phyloP scores from a whole-genome alignment of 805 yeast species.

The Naumovozyma castellii region DNA sequence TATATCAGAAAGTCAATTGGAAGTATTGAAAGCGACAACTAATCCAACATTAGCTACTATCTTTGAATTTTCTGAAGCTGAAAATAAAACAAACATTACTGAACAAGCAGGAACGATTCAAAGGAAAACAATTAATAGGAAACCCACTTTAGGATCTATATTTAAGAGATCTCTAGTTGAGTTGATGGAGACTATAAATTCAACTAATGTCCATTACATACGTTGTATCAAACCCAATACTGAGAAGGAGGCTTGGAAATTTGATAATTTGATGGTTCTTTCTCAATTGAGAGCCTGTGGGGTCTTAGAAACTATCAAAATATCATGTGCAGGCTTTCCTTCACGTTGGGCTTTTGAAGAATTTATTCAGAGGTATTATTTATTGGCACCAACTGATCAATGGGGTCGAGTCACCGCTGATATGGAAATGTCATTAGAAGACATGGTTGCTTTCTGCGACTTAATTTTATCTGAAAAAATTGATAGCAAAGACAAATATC shows the following conservation, averaged over 20 bases:
- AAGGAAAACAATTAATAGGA: conserved; percentile 46
- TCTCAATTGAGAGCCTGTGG: conserved; percentile 97
- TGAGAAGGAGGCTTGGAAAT: conserved; percentile 87
- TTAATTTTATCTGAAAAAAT: conserved; percentile 56
- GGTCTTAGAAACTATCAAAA: conserved; percentile 91
- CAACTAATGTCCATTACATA: conserved; percentile 92
- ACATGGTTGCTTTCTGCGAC: conserved; percentile 52
- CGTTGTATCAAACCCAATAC: conserved; percentile 97
- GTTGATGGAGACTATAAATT: conserved; percentile 82
- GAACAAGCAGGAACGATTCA: conserved; percentile 30
- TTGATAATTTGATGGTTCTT: conserved; percentile 92
- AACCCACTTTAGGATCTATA: conserved; percentile 91
- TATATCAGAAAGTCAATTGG: conserved; percentile 90
- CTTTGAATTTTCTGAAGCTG: conserved; percentile 51
- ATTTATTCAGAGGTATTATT: conserved; percentile 81
- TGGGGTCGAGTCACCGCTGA: conserved; percentile 51
- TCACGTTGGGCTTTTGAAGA: conserved; percentile 92
- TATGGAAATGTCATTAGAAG: conserved; percentile 40
- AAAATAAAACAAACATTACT: conserved; percentile 28
- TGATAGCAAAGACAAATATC: conserved; percentile 55
- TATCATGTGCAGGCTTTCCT: conserved; percentile 97
- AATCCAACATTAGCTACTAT: conserved; percentile 60
- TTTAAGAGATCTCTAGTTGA: conserved; percentile 88
- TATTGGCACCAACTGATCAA: conserved; percentile 59
- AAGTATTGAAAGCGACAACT: conserved; percentile 61